Percentiles rank a stretch among this genome's conserved stretches.
Evolutionary conservation across 2,329 filamentous ascomycete genomes (phyloP).

Genomic region (Colletotrichum viniferum): DNA sequence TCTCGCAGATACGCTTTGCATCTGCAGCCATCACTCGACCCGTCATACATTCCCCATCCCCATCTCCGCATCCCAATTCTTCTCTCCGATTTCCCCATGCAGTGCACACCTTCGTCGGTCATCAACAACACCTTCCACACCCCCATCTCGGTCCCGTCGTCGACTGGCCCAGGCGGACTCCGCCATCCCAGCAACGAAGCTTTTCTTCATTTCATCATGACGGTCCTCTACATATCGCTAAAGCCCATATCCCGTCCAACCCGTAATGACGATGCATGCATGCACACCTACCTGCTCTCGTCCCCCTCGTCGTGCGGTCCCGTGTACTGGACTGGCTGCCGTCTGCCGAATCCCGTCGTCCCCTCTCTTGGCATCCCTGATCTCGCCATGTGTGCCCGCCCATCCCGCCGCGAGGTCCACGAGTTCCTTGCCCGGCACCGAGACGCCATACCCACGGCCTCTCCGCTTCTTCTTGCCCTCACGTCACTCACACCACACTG

Average conservation of each 20-base stretch:
- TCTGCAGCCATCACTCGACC: constrained; percentile 5
- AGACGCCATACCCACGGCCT: background rate
- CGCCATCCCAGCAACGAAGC: background rate
- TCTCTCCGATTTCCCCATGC: background rate
- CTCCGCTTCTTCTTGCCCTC: background rate
- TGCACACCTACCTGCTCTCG: background rate
- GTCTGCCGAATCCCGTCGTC: background rate
- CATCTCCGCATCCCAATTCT: background rate
- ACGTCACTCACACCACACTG: background rate
- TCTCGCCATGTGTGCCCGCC: background rate
- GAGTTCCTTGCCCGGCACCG: background rate
- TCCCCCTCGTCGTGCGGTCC: background rate
- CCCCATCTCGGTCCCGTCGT: background rate
- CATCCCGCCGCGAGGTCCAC: background rate
- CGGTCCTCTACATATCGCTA: background rate
- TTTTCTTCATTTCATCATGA: background rate
- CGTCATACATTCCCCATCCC: background rate
- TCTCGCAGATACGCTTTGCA: constrained; percentile 6
- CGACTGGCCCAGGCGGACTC: background rate
- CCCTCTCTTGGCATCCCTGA: background rate
- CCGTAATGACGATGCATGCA: background rate
- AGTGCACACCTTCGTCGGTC: background rate
- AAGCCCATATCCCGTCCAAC: background rate
- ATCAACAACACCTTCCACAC: background rate
- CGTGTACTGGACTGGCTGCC: background rate